A percentile compares a stretch with the other conserved stretches of the same genome.
phyloP scores from a whole-genome alignment of 176 grass and related monocot species.

The Chrysopogon serrulatus region DNA sequence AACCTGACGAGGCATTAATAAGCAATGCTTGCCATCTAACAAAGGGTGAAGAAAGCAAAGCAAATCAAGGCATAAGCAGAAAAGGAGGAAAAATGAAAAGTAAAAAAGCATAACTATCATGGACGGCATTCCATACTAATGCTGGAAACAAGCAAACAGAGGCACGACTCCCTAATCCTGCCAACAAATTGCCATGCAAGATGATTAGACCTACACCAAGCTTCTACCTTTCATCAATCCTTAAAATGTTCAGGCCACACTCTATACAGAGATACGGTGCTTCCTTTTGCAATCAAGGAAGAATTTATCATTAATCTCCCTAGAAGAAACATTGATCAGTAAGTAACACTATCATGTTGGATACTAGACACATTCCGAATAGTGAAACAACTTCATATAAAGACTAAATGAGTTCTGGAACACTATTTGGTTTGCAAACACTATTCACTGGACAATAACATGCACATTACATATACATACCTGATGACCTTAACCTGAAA shows the following conservation, averaged over 20 bases:
- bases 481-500: no score
- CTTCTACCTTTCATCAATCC: background rate
- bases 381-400: background rate
- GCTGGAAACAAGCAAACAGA: background rate
- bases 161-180: background rate
- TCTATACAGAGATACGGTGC: background rate
- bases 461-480: no score
- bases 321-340: background rate
- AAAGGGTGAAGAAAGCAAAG: background rate
- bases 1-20: background rate
- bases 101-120: background rate
- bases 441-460: background rate
- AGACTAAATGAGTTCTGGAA: background rate
- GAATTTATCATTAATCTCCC: background rate
- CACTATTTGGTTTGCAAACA: background rate
- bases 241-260: background rate
- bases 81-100: background rate
- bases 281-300: background rate
- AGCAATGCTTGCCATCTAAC: background rate
- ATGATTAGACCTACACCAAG: background rate
- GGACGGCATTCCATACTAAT: background rate
- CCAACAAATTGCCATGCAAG: background rate
- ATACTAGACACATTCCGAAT: background rate
- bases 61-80: background rate
- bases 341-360: background rate